Base-by-base conservation (phyloP, 2,329 filamentous ascomycete genomes). In the Ambrosiella xylebori region DNA sequence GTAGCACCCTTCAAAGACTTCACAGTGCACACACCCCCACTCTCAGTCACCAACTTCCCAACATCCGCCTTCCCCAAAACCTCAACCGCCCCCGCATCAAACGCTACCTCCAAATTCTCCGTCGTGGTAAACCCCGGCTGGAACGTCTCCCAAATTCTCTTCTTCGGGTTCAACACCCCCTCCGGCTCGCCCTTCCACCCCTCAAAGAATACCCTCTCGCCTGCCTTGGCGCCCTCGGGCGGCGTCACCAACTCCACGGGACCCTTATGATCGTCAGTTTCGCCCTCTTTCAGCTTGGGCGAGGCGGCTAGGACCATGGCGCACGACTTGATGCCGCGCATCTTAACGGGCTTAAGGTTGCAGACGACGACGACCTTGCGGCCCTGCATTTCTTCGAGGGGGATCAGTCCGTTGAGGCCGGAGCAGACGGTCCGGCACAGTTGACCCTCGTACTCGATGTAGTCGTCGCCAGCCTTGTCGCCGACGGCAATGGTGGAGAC, bases 261-360 rank as follows among this genome's bases (percentile, higher is more conserved):
- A 2, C 88, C 86, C 63, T 84, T 88, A 75, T 95, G 88, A 69
- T 91, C 81, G 67, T 87, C 84, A 54, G 80, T 85, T 67, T 89
- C 90, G 50, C 89, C 91, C 66, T 91, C 86, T 66, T 84, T 82
- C 53, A 86, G 70, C 61, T 78, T 77, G n/a, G 91, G 93, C 15
- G 88, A 95, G 1, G 93, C 93, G 8, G 93, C 93, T 44, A 98
- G 80, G 13, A 98, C 93, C 93, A 98, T 97, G 66, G 90, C 79
- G 64, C 73, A 79, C 2, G 79, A 82, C 73, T 81, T 81, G 74
- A 82, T 77, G 64, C 93, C 93, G 63, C 93, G 87, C 93, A 98
- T 98, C 71, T 94, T 98, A 70, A 97, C 93, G 55, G 93, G 93
- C 78, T 98, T 98, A 64, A 98, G 80, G 73, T 98, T 98, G 77